Evolutionary conservation across 2,329 filamentous ascomycete species (phyloP).

Genomic region (Myriosclerotinia scirpicola): DNA sequence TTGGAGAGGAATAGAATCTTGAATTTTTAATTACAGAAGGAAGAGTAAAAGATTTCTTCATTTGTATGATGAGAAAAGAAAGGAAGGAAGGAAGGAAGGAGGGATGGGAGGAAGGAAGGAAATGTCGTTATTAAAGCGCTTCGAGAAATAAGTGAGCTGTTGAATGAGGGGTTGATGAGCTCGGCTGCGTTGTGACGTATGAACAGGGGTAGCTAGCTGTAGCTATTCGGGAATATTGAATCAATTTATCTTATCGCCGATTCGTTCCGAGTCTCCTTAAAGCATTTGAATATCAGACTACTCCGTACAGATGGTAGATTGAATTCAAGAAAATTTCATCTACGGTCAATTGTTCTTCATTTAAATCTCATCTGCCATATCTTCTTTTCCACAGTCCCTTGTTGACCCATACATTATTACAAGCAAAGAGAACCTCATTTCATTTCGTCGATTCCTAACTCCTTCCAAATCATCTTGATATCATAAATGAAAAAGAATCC

Average conservation of each 20-base stretch:
- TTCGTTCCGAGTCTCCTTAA: background rate
- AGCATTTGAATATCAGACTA: background rate
- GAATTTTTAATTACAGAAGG: background rate
- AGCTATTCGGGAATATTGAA: background rate
- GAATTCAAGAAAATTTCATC: no score
- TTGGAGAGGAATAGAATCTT: background rate
- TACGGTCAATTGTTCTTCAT: background rate
- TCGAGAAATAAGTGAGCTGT: background rate
- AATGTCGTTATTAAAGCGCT: background rate
- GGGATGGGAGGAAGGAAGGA: background rate
- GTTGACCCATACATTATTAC: conserved; percentile 13
- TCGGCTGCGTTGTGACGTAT: conserved; percentile 13
- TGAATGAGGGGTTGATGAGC: conserved; percentile 11
- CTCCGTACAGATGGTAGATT: background rate
- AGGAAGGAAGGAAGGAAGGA: background rate
- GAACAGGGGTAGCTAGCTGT: conserved; percentile 4
- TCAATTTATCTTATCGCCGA: conserved; percentile 2
- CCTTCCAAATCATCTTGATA: conserved; percentile 17
- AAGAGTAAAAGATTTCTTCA: background rate
- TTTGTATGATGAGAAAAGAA: conserved; percentile 6
- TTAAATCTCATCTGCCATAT: conserved; percentile 9
- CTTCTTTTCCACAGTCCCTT: background rate
- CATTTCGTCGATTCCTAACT: conserved; percentile 6
- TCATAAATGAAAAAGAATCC: conserved; percentile 9
- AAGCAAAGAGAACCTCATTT: background rate